Base-by-base conservation (phyloP, 148 eudicot genomes). In the Arctostaphylos glauca region DNA sequence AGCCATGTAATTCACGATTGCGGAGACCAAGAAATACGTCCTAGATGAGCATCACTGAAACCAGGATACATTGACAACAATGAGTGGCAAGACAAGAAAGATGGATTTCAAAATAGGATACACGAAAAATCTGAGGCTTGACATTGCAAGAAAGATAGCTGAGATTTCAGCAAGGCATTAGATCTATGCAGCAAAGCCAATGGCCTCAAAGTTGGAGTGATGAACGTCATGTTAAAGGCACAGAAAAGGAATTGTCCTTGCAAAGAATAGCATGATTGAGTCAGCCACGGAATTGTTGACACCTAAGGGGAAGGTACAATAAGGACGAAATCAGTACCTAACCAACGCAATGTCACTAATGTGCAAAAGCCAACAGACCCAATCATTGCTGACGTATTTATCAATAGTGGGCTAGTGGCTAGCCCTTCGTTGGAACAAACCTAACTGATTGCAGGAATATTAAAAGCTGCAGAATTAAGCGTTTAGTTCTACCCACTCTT, bases 291-390 rank as follows among this genome's bases (percentile, higher is more conserved):
- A 6, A 43, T 43, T 38, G 74, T 43, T 41, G 47, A 70, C 49
- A 16, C 74, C 49, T 31, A 31, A 31, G 38, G 38, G 38, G 38
- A 43, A 41, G 48, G 49, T 15, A 70, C 49, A 1, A 41, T 9
- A 70, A 70, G 48, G 74, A 70, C 41, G 74, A 16, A 70, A 66
- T 31, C 12, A 66, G 43, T 66, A 43, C 43, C 41, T 23, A 66
- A 25, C 71, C 25, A 66, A 4, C 10, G 71, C 38, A 6, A 12
- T 7, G 16, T 31, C 71, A 23, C 18, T 12, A 43, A 38, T 16
- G 3, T 15, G 74, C 74, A 70, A 41, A 70, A 70, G 74, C 74
- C 74, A 41, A 15, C 38, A 70, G 43, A 6, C 74, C 74, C 74
- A 38, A 47, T 25, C 14, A 41, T 70, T 70, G 46, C 48, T 70